These are phyloP conservation scores for Claviceps capensis DNA, from an alignment of 2,329 filamentous ascomycete genomes.

Conservation along the genomic window DNA sequence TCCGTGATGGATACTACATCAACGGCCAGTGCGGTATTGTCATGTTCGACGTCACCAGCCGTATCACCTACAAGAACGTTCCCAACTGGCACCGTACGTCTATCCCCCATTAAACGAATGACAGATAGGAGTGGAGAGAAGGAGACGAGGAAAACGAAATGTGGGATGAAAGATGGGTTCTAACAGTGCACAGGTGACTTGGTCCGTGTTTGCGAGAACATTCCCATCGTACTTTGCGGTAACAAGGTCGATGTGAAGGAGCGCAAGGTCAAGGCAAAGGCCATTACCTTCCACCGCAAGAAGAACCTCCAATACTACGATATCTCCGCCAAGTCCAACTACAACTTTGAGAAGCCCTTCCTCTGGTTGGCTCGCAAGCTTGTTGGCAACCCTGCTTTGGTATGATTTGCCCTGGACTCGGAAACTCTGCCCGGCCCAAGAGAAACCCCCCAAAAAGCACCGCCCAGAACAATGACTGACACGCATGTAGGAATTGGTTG, in stretches of 20 bases:
- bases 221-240: conserved; percentile 92
- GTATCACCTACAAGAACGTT: conserved; percentile 99
- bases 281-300: conserved; percentile 99
- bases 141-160: neutral
- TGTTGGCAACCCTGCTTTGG: conserved; percentile 63
- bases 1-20: conserved; percentile 99
- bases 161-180: neutral
- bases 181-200: conserved; percentile 58
- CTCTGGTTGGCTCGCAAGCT: conserved; percentile 98
- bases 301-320: conserved; percentile 99
- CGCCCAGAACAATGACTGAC: conserved; percentile 13
- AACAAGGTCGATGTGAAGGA: conserved; percentile 99
- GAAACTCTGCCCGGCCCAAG: neutral
- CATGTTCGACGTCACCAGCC: conserved; percentile 99
- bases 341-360: conserved; percentile 99
- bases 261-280: conserved; percentile 99
- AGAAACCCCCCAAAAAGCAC: neutral
- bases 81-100: conserved; percentile 99
- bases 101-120: neutral
- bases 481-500: conserved; percentile 71
- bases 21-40: conserved; percentile 99
- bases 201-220: conserved; percentile 98
- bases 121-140: neutral
- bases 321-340: conserved; percentile 99
- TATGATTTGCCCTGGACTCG: conserved; percentile 5